Percentiles rank a stretch among this genome's conserved stretches.
phyloP scores from a whole-genome alignment of 306 rosid genomes.

The Gynostemma pentaphyllum region DNA sequence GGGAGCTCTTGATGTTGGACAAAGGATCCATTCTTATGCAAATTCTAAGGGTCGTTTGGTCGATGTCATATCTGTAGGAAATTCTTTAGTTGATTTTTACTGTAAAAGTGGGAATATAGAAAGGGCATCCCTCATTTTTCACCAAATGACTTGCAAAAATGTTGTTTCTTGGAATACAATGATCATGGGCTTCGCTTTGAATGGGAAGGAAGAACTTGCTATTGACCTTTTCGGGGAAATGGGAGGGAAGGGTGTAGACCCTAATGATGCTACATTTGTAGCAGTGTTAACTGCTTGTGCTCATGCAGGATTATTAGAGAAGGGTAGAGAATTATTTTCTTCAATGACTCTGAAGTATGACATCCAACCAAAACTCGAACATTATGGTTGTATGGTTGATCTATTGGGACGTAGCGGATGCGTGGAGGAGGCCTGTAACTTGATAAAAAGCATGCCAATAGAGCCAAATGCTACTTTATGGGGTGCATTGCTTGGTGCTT shows the following conservation, averaged over 20 bases:
- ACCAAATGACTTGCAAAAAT: constrained; percentile 35
- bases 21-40: constrained; percentile 45
- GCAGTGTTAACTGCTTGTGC: constrained; percentile 66
- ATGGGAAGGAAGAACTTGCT: constrained; percentile 64
- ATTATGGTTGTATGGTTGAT: constrained; percentile 79
- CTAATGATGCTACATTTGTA: constrained; percentile 52
- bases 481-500: constrained; percentile 80
- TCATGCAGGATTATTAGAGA: constrained; percentile 64
- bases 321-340: constrained; percentile 46
- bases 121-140: constrained; percentile 35
- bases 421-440: constrained; percentile 42
- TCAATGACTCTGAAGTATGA: constrained; percentile 30
- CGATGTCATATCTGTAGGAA: constrained; percentile 37
- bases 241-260: constrained; percentile 29
- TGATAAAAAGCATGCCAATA: constrained; percentile 60
- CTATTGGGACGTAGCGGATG: constrained; percentile 59
- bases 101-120: constrained; percentile 58
- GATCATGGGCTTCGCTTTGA: constrained; percentile 69
- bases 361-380: constrained; percentile 57
- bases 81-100: constrained; percentile 57
- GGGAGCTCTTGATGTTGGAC: constrained; percentile 50
- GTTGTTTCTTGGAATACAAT: constrained; percentile 66
- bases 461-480: constrained; percentile 64
- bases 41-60: constrained; percentile 20
- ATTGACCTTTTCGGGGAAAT: constrained; percentile 52